Base-by-base conservation (phyloP, 306 rosid species). In the Parietaria judaica region DNA sequence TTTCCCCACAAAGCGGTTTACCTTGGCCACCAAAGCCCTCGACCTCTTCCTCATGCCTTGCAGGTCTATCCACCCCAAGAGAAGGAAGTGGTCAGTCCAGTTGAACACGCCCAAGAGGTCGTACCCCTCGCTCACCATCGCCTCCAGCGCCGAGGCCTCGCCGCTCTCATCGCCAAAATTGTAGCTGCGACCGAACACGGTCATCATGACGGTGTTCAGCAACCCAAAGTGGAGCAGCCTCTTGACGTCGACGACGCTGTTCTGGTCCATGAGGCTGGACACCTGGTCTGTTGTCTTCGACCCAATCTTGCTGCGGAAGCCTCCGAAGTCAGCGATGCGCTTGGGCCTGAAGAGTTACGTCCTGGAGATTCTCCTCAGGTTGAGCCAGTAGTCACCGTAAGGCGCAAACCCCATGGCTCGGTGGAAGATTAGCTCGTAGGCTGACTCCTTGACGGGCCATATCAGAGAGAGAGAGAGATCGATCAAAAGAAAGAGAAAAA, bases 351-450 rank as follows among this genome's bases (percentile, higher is more conserved):
- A 89, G 72, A 89, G 53, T 51, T 76, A 80, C 7, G 79, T 67
- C 0, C 89, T 51, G 0, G 97, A 83, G 48, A 89, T 89, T 37
- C 81, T 89, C 80, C 96, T 79, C 39, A 89, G 74, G 39, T 63
- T 79, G 67, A 90, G 76, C 96, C 96, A 89, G 59, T 89, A 89
- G 35, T 81, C 95, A 0, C 96, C 95, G 12, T 73, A 83, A 0
- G 95, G 96, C 4, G 96, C 91, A 11, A 89, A 89, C 0, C 96
- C 96, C 86, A 86, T 89, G 65, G 96, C 96, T 2, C 81, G 61
- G 44, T 86, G 80, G 49, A 89, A 89, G 9, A 89, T 55, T 9
- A 89, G 96, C 78, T 83, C 88, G 0, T 83, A 81, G 6, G 95
- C 96, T 0, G 95, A 86, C 50, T 89, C 90, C 46, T 86, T 89